Evolutionary conservation across 352 stramenopile genomes (phyloP).

Genomic region (Globisporangium abappressorium): DNA sequence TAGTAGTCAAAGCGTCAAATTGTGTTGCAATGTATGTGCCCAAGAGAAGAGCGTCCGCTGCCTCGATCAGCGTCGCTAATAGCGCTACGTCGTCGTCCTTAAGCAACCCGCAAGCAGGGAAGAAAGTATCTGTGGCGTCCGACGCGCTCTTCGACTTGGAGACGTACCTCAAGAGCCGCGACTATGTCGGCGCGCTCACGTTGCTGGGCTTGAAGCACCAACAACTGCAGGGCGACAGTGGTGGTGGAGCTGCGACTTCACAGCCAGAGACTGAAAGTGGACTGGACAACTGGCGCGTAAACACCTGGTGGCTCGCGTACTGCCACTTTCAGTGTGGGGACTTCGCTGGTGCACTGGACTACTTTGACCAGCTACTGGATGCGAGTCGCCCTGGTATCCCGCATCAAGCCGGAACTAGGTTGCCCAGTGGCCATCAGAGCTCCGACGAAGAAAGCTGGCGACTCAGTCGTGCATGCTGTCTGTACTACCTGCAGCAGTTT

Average conservation of each 20-base stretch:
- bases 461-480: constrained; percentile 50
- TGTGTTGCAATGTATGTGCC: not conserved
- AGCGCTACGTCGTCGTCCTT: not conserved
- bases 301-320: constrained; percentile 70
- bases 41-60: not conserved
- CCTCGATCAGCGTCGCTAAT: not conserved
- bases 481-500: constrained; percentile 46
- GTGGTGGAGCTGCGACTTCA: not conserved
- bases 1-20: not conserved
- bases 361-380: constrained; percentile 54
- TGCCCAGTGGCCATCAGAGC: not conserved
- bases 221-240: constrained; percentile 2
- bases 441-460: constrained; percentile 36
- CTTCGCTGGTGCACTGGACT: constrained; percentile 35
- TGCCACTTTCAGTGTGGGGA: constrained; percentile 62
- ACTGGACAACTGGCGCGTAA: constrained; percentile 21
- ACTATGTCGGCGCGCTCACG: constrained; percentile 25
- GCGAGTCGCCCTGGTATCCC: not conserved
- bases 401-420: not conserved
- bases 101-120: not conserved
- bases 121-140: not conserved
- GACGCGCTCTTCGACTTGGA: constrained; percentile 19
- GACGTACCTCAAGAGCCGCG: constrained; percentile 21
- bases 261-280: not conserved
- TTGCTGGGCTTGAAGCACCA: constrained; percentile 22